Evolutionary conservation across 148 eudicot species (phyloP).

Genomic region (Chenopodium formosanum): DNA sequence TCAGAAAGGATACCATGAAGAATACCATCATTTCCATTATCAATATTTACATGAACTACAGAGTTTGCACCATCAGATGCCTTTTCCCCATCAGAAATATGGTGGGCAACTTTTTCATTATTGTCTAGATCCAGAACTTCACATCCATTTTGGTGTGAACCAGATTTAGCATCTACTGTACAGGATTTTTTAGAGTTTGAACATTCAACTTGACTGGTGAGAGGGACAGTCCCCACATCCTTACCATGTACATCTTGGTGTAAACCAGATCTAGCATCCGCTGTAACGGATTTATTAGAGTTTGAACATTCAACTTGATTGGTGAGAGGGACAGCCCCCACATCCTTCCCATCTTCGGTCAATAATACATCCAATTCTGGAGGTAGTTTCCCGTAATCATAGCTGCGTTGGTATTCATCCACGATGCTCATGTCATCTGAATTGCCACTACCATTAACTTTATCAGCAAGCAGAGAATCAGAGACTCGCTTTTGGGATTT

Average conservation of each 20-base stretch:
- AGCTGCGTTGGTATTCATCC: conserved; percentile 48
- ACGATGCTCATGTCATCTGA: conserved; percentile 94
- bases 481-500: conserved; percentile 37
- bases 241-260: conserved; percentile 12
- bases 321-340: conserved; percentile 31
- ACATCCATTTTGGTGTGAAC: background rate
- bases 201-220: conserved; percentile 28
- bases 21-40: conserved; percentile 23
- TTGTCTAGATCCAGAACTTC: conserved; percentile 14
- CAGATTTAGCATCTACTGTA: conserved; percentile 7
- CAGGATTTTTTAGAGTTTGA: conserved; percentile 29
- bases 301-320: conserved; percentile 32
- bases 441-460: conserved; percentile 37
- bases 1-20: conserved; percentile 20
- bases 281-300: conserved; percentile 19
- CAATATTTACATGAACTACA: conserved; percentile 18
- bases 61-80: conserved; percentile 25
- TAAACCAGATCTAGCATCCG: conserved; percentile 6
- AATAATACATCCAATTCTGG: conserved; percentile 64
- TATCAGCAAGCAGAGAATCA: conserved; percentile 32
- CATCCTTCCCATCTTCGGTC: conserved; percentile 52
- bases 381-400: conserved; percentile 74
- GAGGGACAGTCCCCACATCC: conserved; percentile 38
- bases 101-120: conserved; percentile 19
- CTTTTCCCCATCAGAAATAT: conserved; percentile 16